Evolutionary conservation across 495 filamentous ascomycete genomes (phyloP).

Genomic region (Daldinia grandis): DNA sequence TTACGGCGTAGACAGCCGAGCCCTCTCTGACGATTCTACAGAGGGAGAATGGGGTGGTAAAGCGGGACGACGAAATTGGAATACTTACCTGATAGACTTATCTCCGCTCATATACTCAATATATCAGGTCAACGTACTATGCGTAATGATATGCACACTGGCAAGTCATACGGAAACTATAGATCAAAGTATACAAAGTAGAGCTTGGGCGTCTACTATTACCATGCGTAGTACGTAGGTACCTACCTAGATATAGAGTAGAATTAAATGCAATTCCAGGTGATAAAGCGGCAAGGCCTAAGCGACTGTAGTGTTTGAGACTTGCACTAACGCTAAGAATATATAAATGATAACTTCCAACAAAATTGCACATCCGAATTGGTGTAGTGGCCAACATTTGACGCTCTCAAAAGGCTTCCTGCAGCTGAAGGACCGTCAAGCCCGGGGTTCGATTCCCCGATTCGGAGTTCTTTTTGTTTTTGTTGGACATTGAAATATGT

Average conservation of each 20-base stretch:
- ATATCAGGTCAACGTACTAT: not conserved
- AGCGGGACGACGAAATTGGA: not conserved
- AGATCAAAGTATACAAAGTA: not conserved
- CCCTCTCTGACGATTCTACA: not conserved
- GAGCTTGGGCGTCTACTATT: not conserved
- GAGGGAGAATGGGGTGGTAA: not conserved
- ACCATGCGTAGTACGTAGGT: not conserved
- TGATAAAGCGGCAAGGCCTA: not conserved
- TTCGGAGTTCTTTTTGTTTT: conserved; percentile 40
- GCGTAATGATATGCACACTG: too few species aligned
- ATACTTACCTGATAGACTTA: too few species aligned
- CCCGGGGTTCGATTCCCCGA: conserved; percentile 51
- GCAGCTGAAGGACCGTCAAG: conserved; percentile 30
- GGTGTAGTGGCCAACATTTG: conserved; percentile 51
- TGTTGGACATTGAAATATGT: not conserved
- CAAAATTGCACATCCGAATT: conserved; percentile 42
- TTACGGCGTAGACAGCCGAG: not conserved
- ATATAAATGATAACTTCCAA: not conserved
- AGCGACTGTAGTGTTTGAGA: not conserved
- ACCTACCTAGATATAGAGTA: too few species aligned
- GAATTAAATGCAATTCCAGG: too few species aligned
- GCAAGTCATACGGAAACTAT: too few species aligned
- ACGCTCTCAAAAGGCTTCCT: conserved; percentile 42
- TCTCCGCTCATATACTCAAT: not conserved
- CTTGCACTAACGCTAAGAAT: not conserved